Percentiles rank a stretch among this genome's conserved stretches.
phyloP scores from a whole-genome alignment of 192 early-diverging fungal species.

The Oehlia diaphana region DNA sequence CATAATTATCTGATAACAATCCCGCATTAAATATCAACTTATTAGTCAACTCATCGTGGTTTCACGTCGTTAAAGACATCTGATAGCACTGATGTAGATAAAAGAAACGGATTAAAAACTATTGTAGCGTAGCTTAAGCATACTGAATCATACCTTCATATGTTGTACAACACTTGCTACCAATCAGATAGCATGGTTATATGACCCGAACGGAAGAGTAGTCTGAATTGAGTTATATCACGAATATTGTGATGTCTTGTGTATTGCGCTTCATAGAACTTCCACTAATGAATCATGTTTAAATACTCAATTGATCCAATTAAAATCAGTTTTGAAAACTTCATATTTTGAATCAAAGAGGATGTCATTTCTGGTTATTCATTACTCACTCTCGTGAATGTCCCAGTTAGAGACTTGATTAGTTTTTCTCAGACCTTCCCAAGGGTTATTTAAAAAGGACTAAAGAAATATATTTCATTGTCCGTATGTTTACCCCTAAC shows the following conservation, averaged over 20 bases:
- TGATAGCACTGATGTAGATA: too few relatives aligned
- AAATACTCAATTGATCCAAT: not conserved
- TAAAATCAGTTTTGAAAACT: conserved; percentile 18
- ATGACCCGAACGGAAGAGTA: conserved; percentile 34
- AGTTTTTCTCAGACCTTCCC: conserved; percentile 43
- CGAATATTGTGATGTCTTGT: conserved; percentile 24
- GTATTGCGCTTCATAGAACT: conserved; percentile 41
- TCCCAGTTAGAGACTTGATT: conserved; percentile 22
- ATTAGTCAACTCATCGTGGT: too few relatives aligned
- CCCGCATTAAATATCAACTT: too few relatives aligned
- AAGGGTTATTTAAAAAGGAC: conserved; percentile 21
- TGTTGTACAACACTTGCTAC: too few relatives aligned
- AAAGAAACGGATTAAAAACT: too few relatives aligned
- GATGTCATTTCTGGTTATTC: conserved; percentile 29
- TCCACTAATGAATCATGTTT: conserved; percentile 31
- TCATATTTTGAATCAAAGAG: conserved; percentile 8
- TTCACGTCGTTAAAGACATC: too few relatives aligned
- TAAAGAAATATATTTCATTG: not conserved
- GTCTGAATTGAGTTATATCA: conserved; percentile 38
- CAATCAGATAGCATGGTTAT: too few relatives aligned
- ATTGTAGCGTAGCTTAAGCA: too few relatives aligned
- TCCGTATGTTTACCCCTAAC: conserved; percentile 30
- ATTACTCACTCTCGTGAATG: conserved; percentile 11
- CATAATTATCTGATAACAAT: too few relatives aligned
- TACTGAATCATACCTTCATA: too few relatives aligned